Percentiles rank a stretch among this genome's conserved stretches.
These are phyloP conservation scores for Kurtzmaniella fragi DNA, from an alignment of 805 yeast species.

Conservation along the genomic window DNA sequence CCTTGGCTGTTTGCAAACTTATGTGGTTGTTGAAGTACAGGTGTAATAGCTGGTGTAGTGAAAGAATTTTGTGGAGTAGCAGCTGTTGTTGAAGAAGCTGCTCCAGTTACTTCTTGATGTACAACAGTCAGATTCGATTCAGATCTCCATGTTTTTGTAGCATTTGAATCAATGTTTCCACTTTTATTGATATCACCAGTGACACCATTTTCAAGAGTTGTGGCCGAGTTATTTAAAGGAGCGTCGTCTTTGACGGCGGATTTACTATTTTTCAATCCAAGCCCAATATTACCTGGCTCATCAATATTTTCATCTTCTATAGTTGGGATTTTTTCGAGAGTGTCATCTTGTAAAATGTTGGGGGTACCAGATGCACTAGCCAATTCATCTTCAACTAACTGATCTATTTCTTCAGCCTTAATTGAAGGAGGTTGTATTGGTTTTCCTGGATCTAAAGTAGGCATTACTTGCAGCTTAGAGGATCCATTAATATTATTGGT, in stretches of 20 bases:
- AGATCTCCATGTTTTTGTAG: too few species aligned
- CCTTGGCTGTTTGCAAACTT: conserved; percentile 12
- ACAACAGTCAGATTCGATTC: too few species aligned
- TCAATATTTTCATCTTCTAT: conserved; percentile 30
- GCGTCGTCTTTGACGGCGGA: neutral
- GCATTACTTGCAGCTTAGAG: conserved; percentile 1
- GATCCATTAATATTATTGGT: too few species aligned
- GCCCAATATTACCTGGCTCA: conserved; percentile 8
- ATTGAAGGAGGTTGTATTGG: conserved; percentile 17
- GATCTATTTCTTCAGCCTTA: conserved; percentile 11
- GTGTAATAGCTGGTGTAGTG: conserved; percentile 26
- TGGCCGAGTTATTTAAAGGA: neutral
- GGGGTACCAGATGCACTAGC: conserved; percentile 9
- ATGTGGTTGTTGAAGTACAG: conserved; percentile 17
- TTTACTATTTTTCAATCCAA: neutral
- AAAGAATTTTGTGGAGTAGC: conserved; percentile 12
- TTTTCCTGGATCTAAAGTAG: conserved; percentile 46
- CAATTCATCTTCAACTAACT: conserved; percentile 10
- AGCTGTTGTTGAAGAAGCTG: conserved; percentile 4
- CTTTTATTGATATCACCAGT: too few species aligned
- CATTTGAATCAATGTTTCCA: too few species aligned
- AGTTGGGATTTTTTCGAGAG: conserved; percentile 26
- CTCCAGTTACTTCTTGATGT: too few species aligned
- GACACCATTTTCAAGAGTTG: too few species aligned
- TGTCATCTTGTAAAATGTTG: conserved; percentile 15